Evolutionary conservation across 139 green algal genomes (phyloP).

Genomic region (Volvox reticuliferus): DNA sequence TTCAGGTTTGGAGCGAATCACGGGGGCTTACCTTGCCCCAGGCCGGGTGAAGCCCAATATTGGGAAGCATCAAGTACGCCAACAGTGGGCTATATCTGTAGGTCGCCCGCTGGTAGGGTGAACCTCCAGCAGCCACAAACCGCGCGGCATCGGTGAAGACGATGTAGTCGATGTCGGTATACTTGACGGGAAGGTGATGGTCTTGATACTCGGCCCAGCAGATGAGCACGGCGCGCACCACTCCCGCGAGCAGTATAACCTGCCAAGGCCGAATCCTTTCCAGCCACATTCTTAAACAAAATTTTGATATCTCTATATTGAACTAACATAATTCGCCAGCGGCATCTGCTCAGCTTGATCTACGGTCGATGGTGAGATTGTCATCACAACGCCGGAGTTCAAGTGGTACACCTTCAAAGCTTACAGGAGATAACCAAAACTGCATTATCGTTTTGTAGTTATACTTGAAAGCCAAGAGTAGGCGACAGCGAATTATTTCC

Average conservation of each 20-base stretch:
- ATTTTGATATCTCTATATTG: neutral
- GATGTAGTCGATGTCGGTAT: conserved; percentile 95
- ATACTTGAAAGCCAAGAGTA: too few species aligned
- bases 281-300: neutral
- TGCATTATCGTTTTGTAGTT: too few species aligned
- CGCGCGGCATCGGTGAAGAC: conserved; percentile 70
- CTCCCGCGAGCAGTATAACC: neutral
- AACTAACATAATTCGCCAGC: neutral
- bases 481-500: too few species aligned
- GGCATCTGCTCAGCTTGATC: too few species aligned
- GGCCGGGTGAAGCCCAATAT: conserved; percentile 72
- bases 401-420: too few species aligned
- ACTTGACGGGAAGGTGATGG: conserved; percentile 73
- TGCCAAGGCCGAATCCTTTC: neutral
- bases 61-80: conserved; percentile 87
- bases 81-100: conserved; percentile 95
- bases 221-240: conserved; percentile 40
- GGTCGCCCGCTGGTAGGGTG: conserved; percentile 71
- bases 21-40: conserved; percentile 84
- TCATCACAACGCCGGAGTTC: too few species aligned
- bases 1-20: neutral
- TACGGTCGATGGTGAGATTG: too few species aligned
- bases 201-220: conserved; percentile 83
- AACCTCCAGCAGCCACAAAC: conserved; percentile 62
- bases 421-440: too few species aligned